Evolutionary conservation across 345 rosid species (phyloP).

Genomic region (Erucastrum elatum): DNA sequence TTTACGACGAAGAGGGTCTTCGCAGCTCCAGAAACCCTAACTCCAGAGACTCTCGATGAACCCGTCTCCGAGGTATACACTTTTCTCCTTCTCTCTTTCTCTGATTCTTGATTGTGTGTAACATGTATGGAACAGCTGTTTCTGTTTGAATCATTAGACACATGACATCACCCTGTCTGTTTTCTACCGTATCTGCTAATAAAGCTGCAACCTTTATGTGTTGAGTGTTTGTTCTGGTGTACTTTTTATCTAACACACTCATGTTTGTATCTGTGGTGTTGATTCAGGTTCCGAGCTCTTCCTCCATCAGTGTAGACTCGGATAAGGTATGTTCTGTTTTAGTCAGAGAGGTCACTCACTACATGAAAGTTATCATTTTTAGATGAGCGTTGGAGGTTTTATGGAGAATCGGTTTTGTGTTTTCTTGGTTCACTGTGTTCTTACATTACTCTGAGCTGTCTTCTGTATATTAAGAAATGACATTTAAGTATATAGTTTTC

Average conservation of each 20-base stretch:
- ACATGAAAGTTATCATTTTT: background rate
- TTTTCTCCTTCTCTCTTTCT: background rate
- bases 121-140: background rate
- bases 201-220: background rate
- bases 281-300: slow-evolving; percentile 44
- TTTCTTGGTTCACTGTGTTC: background rate
- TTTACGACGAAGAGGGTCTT: slow-evolving; percentile 48
- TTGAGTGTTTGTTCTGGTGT: background rate
- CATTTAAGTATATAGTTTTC: background rate
- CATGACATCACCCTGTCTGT: background rate
- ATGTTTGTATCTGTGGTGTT: background rate
- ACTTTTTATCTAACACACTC: background rate
- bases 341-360: background rate
- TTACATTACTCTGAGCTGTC: background rate
- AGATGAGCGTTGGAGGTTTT: background rate
- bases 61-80: slow-evolving; percentile 49
- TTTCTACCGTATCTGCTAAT: background rate
- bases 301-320: slow-evolving; percentile 47
- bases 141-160: background rate
- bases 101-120: background rate
- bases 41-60: slow-evolving; percentile 48
- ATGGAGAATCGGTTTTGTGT: background rate
- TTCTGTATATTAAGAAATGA: background rate
- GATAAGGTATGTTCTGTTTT: slow-evolving; percentile 47
- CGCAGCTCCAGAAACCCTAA: slow-evolving; percentile 65